Evolutionary conservation across 345 rosid species (phyloP).

Genomic region (Pugionium cornutum): DNA sequence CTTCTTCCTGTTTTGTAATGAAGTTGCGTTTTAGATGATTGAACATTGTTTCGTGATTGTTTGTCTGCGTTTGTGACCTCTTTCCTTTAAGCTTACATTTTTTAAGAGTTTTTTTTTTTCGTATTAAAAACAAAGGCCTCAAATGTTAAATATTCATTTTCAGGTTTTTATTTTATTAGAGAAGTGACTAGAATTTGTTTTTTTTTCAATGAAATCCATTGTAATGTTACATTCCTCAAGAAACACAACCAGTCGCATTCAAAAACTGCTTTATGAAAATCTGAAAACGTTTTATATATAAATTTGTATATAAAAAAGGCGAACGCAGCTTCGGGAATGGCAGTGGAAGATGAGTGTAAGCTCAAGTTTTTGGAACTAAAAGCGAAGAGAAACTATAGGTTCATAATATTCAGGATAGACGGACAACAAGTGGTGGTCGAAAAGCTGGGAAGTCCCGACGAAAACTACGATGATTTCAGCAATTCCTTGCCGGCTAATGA

Average conservation of each 20-base stretch:
- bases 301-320: constrained; percentile 47
- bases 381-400: constrained; percentile 77
- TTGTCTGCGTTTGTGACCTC: neutral
- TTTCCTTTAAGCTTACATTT: too few species aligned
- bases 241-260: too few species aligned
- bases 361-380: constrained; percentile 81
- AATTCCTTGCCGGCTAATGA: constrained; percentile 72
- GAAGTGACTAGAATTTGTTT: too few species aligned
- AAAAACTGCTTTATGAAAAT: too few species aligned
- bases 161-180: too few species aligned
- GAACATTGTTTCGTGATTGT: neutral
- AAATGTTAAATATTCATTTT: too few species aligned
- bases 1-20: neutral
- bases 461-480: constrained; percentile 73
- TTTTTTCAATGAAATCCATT: too few species aligned
- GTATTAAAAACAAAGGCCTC: too few species aligned
- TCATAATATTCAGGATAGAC: constrained; percentile 82
- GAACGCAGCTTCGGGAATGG: constrained; percentile 97
- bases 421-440: constrained; percentile 82
- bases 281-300: neutral
- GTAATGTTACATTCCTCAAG: too few species aligned
- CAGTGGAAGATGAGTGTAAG: constrained; percentile 88
- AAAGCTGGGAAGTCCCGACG: constrained; percentile 67
- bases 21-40: constrained; percentile 3
- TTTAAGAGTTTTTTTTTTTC: too few species aligned